Evolutionary conservation across 192 early-diverging fungal species (phyloP), one percentile per base, ranked within the genome.

Genomic region (Podila horticola): DNA sequence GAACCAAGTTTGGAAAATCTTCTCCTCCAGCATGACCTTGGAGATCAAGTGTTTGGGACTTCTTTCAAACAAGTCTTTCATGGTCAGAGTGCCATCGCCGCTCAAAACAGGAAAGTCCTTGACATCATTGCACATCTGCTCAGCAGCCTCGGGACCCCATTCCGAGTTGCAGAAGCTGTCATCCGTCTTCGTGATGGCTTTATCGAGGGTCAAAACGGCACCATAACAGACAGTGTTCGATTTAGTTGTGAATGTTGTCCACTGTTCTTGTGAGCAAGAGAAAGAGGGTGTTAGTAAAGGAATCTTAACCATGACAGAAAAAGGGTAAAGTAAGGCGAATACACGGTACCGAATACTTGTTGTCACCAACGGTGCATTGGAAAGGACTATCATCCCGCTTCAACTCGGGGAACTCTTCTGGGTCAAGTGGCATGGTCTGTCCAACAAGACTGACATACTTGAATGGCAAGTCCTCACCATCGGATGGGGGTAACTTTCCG

Each of bases 1-100:
- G 33, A 71, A 51, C 75, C 69, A 79, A 0, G 75, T 79, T 9
- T 55, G 12, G 64, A 71, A 79, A 10, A 72, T 59, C 38, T 79
- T 79, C n/a, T 79, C 75, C 5, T 79, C 69, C 4, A 67, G 6
- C 12, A 41, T 63, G 31, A 71, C 69, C 22, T 71, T 79, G 17
- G 75, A 62, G 12, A 67, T 69, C n/a, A 41, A n/a, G 0, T 38
- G 1, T 4, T 20, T 50, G 0, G 69, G 69, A 5, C 69, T 71
- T 0, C 29, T 15, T 26, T 57, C 69, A 29, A 79, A 61, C 26
- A 79, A 36, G 11, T 52, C 58, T 0, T 69, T 69, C 3, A 79
- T 19, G 0, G 36, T 71, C n/a, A 55, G 33, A 0, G 22, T 31
- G 4, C 57, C 49, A 13, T 52, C 13, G n/a, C 66, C 74, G 15